Evolutionary conservation across 805 yeast genomes (phyloP).

Genomic region (Barnettozyma sucrosica): DNA sequence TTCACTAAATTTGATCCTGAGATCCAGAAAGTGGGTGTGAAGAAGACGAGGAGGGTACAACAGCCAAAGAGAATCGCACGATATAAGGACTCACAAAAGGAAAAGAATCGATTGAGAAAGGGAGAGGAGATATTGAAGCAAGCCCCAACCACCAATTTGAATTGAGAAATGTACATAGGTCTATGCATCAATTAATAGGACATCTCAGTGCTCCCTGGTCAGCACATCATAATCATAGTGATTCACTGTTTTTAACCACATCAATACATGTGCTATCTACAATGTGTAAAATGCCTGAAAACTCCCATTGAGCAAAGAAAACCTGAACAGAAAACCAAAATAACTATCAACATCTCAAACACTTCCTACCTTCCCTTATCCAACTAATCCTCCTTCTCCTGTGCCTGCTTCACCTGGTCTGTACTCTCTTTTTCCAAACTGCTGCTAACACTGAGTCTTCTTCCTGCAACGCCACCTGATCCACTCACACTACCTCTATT

Average conservation of each 20-base stretch:
- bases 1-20: background rate
- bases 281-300: background rate
- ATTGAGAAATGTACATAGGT: background rate
- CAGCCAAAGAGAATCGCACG: background rate
- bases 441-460: slow-evolving; percentile 10
- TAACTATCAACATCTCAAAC: background rate
- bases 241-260: no score
- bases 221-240: no score
- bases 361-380: background rate
- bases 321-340: background rate
- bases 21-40: background rate
- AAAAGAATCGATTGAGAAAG: background rate
- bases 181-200: no score
- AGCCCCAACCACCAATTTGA: background rate
- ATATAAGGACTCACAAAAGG: background rate
- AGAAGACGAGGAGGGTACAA: background rate
- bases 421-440: slow-evolving; percentile 8
- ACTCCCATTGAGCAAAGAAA: background rate
- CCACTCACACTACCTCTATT: slow-evolving; percentile 51
- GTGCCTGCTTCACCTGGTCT: background rate
- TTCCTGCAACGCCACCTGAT: slow-evolving; percentile 28
- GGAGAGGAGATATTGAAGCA: background rate
- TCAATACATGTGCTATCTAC: background rate
- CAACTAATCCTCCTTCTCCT: slow-evolving; percentile 1
- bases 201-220: background rate